Evolutionary conservation across 2,329 filamentous ascomycete species (phyloP).

Genomic region (Colletotrichum cuscutae): DNA sequence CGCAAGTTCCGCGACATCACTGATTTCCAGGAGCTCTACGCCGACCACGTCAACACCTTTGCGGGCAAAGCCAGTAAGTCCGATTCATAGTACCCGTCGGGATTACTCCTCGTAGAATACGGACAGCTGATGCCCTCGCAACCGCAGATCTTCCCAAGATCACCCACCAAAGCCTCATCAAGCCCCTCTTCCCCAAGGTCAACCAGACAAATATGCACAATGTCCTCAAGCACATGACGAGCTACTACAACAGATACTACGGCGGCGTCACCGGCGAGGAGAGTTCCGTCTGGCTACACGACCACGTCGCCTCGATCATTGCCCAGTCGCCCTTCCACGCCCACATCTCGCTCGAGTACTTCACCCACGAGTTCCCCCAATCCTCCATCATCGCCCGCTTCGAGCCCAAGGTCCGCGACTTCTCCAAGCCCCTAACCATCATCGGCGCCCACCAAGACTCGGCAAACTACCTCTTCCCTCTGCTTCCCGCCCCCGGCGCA

Average conservation of each 20-base stretch:
- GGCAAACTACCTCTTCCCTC: constrained; percentile 77
- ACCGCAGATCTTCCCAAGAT: constrained; percentile 46
- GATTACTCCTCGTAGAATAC: too few relatives aligned
- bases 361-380: constrained; percentile 76
- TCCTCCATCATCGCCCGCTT: constrained; percentile 78
- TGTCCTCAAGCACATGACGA: constrained; percentile 70
- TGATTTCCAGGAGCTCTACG: constrained; percentile 63
- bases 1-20: constrained; percentile 81
- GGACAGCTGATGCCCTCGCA: neutral
- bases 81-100: rapidly evolving
- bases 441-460: constrained; percentile 80
- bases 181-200: constrained; percentile 66
- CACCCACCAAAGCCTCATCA: constrained; percentile 63
- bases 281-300: constrained; percentile 48
- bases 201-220: constrained; percentile 72
- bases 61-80: constrained; percentile 45
- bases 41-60: constrained; percentile 36
- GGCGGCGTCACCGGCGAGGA: constrained; percentile 44
- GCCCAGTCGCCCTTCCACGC: constrained; percentile 46
- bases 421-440: constrained; percentile 53
- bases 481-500: constrained; percentile 76
- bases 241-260: constrained; percentile 71
- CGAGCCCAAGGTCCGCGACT: constrained; percentile 49
- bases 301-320: constrained; percentile 48
- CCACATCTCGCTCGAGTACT: constrained; percentile 57